These are phyloP conservation scores for Pascua sp. DNA, from an alignment of 1,284 basidiomycete species.

Conservation along the genomic window DNA sequence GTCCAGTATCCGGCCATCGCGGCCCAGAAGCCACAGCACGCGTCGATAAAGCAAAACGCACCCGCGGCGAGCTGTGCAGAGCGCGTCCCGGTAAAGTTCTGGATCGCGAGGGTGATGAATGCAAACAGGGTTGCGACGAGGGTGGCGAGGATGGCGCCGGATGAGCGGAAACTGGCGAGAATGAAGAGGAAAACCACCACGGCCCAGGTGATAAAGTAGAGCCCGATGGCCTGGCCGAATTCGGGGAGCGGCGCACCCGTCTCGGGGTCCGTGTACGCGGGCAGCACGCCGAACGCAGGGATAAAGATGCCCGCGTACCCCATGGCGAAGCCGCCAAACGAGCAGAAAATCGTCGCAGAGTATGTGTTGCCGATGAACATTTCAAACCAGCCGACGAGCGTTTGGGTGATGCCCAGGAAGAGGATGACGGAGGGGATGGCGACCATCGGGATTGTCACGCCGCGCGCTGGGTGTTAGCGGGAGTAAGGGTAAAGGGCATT, in stretches of 20 bases:
- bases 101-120: conserved; percentile 9
- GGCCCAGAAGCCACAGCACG: conserved; percentile 14
- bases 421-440: conserved; percentile 9
- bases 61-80: conserved; percentile 7
- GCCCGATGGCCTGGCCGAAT: conserved; percentile 10
- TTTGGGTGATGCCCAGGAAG: conserved; percentile 20
- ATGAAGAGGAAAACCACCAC: conserved; percentile 16
- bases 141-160: conserved; percentile 15
- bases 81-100: conserved; percentile 3
- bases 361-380: conserved; percentile 25
- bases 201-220: conserved; percentile 15
- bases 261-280: conserved; percentile 10
- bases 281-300: conserved; percentile 7
- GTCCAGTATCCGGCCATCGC: conserved; percentile 22
- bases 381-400: conserved; percentile 20
- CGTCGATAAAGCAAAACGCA: conserved; percentile 11
- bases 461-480: too few species aligned
- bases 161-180: conserved; percentile 18
- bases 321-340: conserved; percentile 17
- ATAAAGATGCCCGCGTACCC: conserved; percentile 15
- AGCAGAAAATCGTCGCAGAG: conserved; percentile 19
- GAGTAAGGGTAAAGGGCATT: too few species aligned
- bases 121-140: conserved; percentile 10
- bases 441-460: too few species aligned
- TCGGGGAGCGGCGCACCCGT: conserved; percentile 13